phyloP scores from a whole-genome alignment of 1,284 basidiomycete species.

The Tylopilus sp. region DNA sequence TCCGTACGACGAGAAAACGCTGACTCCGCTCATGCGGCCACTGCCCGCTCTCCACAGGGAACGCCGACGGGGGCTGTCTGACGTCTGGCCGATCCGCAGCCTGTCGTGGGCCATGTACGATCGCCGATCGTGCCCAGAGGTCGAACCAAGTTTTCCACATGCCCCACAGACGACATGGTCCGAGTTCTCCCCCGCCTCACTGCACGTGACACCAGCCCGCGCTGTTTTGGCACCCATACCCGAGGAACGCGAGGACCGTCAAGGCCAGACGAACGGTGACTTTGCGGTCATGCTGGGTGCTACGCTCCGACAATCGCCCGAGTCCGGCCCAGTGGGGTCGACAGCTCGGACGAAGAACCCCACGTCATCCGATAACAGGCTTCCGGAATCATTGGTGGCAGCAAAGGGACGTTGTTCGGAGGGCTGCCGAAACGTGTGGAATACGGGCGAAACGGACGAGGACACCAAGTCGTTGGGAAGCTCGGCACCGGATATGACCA shows the following conservation, averaged over 20 bases:
- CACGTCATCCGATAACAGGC: background rate
- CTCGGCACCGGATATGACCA: slow-evolving; percentile 27
- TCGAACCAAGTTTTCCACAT: background rate
- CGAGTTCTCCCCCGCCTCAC: slow-evolving; percentile 23
- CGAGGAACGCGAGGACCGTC: slow-evolving; percentile 28
- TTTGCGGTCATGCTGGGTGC: slow-evolving; percentile 10
- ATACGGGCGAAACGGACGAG: slow-evolving; percentile 12
- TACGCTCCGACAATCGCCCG: slow-evolving; percentile 10
- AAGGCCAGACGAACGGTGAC: slow-evolving; percentile 20
- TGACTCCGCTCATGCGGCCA: slow-evolving; percentile 17
- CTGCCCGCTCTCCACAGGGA: slow-evolving; percentile 13
- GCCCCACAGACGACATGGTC: slow-evolving; percentile 32
- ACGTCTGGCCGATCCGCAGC: slow-evolving; percentile 25
- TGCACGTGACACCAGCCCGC: slow-evolving; percentile 22
- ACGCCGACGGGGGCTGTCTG: slow-evolving; percentile 13
- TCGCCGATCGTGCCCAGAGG: slow-evolving; percentile 8
- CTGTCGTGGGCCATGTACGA: slow-evolving; percentile 16
- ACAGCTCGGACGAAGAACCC: background rate
- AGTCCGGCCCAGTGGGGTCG: slow-evolving; percentile 5
- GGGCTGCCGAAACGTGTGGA: background rate
- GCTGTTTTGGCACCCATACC: slow-evolving; percentile 27
- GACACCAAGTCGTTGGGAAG: slow-evolving; percentile 26
- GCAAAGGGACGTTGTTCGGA: background rate
- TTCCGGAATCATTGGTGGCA: background rate
- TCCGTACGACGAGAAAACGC: slow-evolving; percentile 15